Evolutionary conservation across 257 asterid genomes (phyloP).

Genomic region (Coffea canephora): DNA sequence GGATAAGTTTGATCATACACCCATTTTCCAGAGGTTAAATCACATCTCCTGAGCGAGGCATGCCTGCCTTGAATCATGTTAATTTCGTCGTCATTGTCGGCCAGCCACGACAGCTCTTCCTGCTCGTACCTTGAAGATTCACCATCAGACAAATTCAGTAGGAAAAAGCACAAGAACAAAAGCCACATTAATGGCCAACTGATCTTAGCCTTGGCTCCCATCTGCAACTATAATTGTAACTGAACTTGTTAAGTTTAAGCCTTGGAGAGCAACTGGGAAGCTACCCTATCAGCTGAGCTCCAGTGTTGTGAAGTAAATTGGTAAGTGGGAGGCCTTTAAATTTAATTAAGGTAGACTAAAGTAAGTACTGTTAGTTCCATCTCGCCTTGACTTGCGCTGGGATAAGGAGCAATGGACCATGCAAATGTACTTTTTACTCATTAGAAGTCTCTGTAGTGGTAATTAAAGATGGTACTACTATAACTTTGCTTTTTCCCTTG

Average conservation of each 20-base stretch:
- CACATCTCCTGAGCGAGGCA: constrained; percentile 54
- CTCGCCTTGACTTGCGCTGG: constrained; percentile 56
- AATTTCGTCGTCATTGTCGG: constrained; percentile 51
- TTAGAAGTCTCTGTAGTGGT: constrained; percentile 13
- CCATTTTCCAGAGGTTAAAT: constrained; percentile 78
- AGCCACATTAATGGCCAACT: constrained; percentile 15
- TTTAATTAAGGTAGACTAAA: constrained; percentile 21
- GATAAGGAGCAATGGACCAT: constrained; percentile 32
- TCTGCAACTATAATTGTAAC: not conserved
- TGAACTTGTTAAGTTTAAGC: not conserved
- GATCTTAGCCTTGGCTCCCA: constrained; percentile 27
- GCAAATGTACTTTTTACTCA: constrained; percentile 14
- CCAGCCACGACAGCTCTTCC: constrained; percentile 60
- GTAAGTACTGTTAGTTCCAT: constrained; percentile 10
- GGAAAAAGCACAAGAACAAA: constrained; percentile 22
- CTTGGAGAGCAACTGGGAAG: not conserved
- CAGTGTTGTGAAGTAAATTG: not conserved
- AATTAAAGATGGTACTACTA: not conserved
- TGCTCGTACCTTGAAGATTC: constrained; percentile 41
- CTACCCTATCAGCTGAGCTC: not conserved
- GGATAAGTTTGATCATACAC: constrained; percentile 71
- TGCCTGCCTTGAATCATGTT: constrained; percentile 49
- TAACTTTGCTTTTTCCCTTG: not conserved
- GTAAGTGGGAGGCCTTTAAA: not conserved
- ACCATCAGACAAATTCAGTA: constrained; percentile 3